A percentile compares a stretch with the other conserved stretches of the same genome.
These are phyloP conservation scores for Boechera divaricarpa DNA, from an alignment of 345 rosid species.

Conservation along the genomic window DNA sequence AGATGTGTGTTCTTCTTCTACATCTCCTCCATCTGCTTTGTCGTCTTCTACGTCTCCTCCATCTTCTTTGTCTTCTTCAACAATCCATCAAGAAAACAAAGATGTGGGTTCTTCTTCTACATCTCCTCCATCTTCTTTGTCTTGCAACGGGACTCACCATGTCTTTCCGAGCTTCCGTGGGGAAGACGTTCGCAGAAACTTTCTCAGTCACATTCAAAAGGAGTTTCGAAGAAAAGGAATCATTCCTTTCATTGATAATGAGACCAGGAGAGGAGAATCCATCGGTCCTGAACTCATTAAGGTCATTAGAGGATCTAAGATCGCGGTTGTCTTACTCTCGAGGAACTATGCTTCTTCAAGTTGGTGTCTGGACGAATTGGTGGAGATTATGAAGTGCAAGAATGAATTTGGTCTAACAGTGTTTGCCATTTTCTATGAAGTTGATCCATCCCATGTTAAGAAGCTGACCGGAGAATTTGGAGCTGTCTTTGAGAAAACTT, in stretches of 20 bases:
- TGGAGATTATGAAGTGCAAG: background rate
- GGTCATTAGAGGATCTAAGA: background rate
- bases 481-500: background rate
- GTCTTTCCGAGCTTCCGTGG: background rate
- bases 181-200: background rate
- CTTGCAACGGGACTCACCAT: background rate
- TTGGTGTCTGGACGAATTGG: background rate
- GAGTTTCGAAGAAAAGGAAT: background rate
- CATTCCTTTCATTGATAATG: background rate
- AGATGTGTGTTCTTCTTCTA: background rate
- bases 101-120: background rate
- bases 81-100: background rate
- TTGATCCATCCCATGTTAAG: slow-evolving; percentile 1
- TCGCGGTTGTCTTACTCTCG: background rate
- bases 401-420: background rate
- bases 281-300: background rate
- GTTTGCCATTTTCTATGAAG: background rate
- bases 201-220: background rate
- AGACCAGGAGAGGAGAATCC: background rate
- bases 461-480: background rate
- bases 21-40: background rate
- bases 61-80: background rate
- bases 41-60: background rate
- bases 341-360: background rate
- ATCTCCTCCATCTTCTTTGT: no score